Evolutionary conservation across 2,329 filamentous ascomycete species (phyloP), one percentile per base, ranked within the genome.

Genomic region (Stromatinia cepivora): DNA sequence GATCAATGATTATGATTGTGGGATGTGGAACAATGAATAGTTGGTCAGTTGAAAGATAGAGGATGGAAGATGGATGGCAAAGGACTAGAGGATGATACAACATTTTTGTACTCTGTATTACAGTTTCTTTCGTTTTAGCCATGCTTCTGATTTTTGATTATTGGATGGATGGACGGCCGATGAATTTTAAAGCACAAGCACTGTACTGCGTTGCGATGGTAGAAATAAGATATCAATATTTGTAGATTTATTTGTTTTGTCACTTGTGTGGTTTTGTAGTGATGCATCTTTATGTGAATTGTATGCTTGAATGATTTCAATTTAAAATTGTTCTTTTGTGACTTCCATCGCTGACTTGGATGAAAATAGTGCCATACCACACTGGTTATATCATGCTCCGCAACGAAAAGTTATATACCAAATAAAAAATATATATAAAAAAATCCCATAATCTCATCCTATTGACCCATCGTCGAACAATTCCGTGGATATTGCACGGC

Each of bases 401-500:
- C 54, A 39, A 36, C 1, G n/a, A 25, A 58, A 17, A 36, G 25
- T 22, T 9, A 11, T 17, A 3, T 17, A 48, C 3, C 20, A 25
- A 39, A 13, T 6, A 11, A 34, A 6, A 11, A 11, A 31, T n/a
- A n/a, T n/a, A n/a, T n/a, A n/a, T n/a, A 3, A 34, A 34, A 22
- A 8, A n/a, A 57, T 15, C n/a, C 3, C 15, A 15, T 36, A 9
- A n/a, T 0, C 20, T 13, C 20, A 6, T n/a, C n/a, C 25, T n/a
- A 58, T 36, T 8, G 59, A 9, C 67, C 67, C 59, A 69, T 69
- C 4, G 39, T 45, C 5, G 59, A 56, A 25, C 67, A 69, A 46
- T 53, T 57, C 11, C 61, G 39, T 0, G 73, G 73, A 56, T 72
- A 74, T 36, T 76, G 74, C 39, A 82, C 77, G 28, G 78, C 74